These are phyloP conservation scores for Puccinia novopanici DNA, from an alignment of 1,284 basidiomycete genomes.

Conservation along the genomic window DNA sequence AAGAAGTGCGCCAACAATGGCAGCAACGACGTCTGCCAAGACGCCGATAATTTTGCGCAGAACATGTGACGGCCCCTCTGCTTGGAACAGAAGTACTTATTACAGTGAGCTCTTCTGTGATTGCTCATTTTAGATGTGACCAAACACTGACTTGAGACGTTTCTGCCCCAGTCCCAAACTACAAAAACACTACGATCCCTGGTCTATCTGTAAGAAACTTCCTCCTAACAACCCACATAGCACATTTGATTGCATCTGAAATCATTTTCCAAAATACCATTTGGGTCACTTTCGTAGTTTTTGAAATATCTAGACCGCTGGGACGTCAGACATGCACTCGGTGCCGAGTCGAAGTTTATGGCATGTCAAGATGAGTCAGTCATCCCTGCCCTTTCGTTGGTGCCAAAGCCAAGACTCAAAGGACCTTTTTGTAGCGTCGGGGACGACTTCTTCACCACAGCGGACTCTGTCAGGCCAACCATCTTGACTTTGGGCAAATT, in stretches of 20 bases:
- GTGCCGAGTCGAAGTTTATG: slow-evolving; percentile 32
- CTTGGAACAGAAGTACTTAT: slow-evolving; percentile 38
- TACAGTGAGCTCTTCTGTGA: slow-evolving; percentile 21
- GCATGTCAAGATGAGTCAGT: slow-evolving; percentile 46
- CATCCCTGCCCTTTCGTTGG: background rate
- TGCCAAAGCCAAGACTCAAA: background rate
- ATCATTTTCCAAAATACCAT: no score
- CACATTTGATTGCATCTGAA: background rate
- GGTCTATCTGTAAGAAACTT: slow-evolving; percentile 3
- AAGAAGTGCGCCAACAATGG: slow-evolving; percentile 38
- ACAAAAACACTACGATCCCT: slow-evolving; percentile 23
- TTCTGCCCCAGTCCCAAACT: background rate
- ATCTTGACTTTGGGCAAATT: slow-evolving; percentile 31
- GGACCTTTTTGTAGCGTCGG: slow-evolving; percentile 9
- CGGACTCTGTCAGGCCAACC: slow-evolving; percentile 23
- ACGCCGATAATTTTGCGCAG: slow-evolving; percentile 33
- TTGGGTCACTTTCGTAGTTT: slow-evolving; percentile 34
- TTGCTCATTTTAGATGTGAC: background rate
- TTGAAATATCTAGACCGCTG: slow-evolving; percentile 39
- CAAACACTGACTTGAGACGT: background rate
- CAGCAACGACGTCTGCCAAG: slow-evolving; percentile 22
- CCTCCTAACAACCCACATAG: background rate
- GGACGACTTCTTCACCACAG: slow-evolving; percentile 33
- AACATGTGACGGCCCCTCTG: slow-evolving; percentile 9
- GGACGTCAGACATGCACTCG: slow-evolving; percentile 35